Evolutionary conservation across 805 yeast genomes (phyloP).

Genomic region (Kluyveromyces wickerhamii): DNA sequence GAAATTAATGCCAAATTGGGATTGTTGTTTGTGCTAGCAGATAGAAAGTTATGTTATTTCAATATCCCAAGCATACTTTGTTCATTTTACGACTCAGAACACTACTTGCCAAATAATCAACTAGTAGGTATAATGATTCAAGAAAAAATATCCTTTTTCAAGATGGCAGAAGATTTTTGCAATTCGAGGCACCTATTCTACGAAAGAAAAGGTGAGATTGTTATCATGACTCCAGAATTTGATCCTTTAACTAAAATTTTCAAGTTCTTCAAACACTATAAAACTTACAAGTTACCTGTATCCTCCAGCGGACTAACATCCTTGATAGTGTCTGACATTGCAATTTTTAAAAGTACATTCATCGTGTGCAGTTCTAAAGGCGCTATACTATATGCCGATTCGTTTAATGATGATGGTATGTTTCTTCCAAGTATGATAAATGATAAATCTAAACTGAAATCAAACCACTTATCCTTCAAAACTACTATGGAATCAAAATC

Average conservation of each 20-base stretch:
- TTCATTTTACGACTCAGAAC: constrained; percentile 41
- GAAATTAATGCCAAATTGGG: constrained; percentile 41
- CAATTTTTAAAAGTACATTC: constrained; percentile 57
- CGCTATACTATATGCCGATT: constrained; percentile 46
- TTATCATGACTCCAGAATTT: constrained; percentile 34
- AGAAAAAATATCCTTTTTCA: constrained; percentile 53
- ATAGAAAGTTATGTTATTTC: constrained; percentile 51
- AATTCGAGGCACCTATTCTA: constrained; percentile 47
- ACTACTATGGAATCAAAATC: constrained; percentile 16
- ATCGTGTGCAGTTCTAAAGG: constrained; percentile 62
- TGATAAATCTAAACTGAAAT: constrained; percentile 23
- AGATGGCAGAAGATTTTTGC: constrained; percentile 60
- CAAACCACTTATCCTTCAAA: constrained; percentile 17
- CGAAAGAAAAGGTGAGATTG: constrained; percentile 42
- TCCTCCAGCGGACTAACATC: constrained; percentile 47
- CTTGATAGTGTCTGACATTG: constrained; percentile 51
- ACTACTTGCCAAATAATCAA: constrained; percentile 27
- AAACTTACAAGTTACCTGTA: constrained; percentile 49
- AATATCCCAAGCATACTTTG: constrained; percentile 53
- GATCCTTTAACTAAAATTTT: constrained; percentile 25
- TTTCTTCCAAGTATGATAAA: constrained; percentile 53
- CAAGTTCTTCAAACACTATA: constrained; percentile 35
- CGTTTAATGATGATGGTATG: constrained; percentile 46
- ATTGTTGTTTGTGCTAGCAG: constrained; percentile 51
- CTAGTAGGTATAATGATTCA: constrained; percentile 44